Evolutionary conservation across 352 stramenopile species (phyloP), one percentile per base, ranked within the genome.

Genomic region (Aphanomyces invadans): DNA sequence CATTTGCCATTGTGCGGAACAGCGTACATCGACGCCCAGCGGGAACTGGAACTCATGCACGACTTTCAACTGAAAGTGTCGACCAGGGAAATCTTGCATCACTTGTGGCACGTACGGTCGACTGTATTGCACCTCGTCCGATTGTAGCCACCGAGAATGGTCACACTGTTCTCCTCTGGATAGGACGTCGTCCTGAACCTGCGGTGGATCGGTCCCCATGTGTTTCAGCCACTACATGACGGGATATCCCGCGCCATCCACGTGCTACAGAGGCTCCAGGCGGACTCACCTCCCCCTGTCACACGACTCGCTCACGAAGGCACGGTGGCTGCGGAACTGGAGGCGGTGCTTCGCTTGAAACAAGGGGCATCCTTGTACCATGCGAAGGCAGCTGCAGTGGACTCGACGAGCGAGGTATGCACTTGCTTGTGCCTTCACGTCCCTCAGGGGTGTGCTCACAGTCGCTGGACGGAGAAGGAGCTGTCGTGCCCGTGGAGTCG

Each of bases 21-120:
- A 67, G 60, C 60, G 1, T 67, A 67, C 31, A 59, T 67, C 38
- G 60, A 67, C 15, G 44, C 49, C 17, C 60, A 67, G 26, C 12
- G 4, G 9, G 60, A 67, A 48, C 36, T 67, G 26, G 60, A 67
- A 21, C 5, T 48, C 5, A 67, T 59, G 19, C 33, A 42, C 26
- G 33, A 67, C n/a, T 19, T 56, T n/a, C 21, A 67, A 32, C 42
- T 67, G n/a, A 67, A 67, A 25, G n/a, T 49, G 11, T 44, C 53
- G 45, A 57, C 60, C 19, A 44, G 23, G 11, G 60, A 67, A 39
- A 64, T 64, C 21, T 7, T 64, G 5, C 9, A 64, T 11, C 56
- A 64, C 28, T 15, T 64, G 21, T 28, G 49, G 7, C 38, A 64
- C 32, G 56, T 64, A 62, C 23, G 23, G 25, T 48, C 15, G 7